Conservation (phyloP, 1,139 yeast species). For the Pichia sp. region DNA sequence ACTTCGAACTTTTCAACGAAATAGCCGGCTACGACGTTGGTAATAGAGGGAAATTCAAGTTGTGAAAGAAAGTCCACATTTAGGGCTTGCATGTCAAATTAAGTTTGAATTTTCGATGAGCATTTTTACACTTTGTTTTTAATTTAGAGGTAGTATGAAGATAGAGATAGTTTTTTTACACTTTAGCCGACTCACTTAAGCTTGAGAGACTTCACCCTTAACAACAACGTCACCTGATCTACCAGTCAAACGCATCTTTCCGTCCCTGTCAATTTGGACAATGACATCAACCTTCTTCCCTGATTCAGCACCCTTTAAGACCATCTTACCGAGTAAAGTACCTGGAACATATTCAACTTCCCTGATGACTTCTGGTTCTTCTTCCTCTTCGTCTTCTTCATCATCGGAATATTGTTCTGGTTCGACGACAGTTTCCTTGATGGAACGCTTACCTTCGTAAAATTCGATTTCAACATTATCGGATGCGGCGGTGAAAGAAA, state of each 20-base stretch:
- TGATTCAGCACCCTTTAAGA: slow-evolving; percentile 66
- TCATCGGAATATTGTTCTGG: slow-evolving; percentile 48
- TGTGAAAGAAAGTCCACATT: neutral
- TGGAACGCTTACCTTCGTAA: slow-evolving; percentile 78
- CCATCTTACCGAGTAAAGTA: slow-evolving; percentile 71
- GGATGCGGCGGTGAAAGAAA: slow-evolving; percentile 61
- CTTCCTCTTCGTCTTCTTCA: slow-evolving; percentile 43
- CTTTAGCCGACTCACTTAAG: neutral
- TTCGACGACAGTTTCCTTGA: slow-evolving; percentile 74
- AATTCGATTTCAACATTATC: slow-evolving; percentile 66
- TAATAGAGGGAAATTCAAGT: slow-evolving; percentile 12
- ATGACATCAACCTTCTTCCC: slow-evolving; percentile 71
- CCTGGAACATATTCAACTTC: slow-evolving; percentile 72
- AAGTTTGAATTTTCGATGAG: neutral
- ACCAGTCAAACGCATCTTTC: slow-evolving; percentile 75
- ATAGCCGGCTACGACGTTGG: slow-evolving; percentile 10
- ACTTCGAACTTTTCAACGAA: slow-evolving; percentile 22
- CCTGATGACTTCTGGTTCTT: slow-evolving; percentile 42
- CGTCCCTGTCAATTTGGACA: slow-evolving; percentile 80
- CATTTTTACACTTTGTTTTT: neutral
- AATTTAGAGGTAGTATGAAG: no score
- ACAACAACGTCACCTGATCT: slow-evolving; percentile 63
- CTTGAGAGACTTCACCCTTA: slow-evolving; percentile 42
- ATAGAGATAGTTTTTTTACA: neutral
- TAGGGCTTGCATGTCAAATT: no score